These are phyloP conservation scores for Immersiporthe knoxdaviesiana DNA, from an alignment of 2,329 filamentous ascomycete species.

Conservation along the genomic window DNA sequence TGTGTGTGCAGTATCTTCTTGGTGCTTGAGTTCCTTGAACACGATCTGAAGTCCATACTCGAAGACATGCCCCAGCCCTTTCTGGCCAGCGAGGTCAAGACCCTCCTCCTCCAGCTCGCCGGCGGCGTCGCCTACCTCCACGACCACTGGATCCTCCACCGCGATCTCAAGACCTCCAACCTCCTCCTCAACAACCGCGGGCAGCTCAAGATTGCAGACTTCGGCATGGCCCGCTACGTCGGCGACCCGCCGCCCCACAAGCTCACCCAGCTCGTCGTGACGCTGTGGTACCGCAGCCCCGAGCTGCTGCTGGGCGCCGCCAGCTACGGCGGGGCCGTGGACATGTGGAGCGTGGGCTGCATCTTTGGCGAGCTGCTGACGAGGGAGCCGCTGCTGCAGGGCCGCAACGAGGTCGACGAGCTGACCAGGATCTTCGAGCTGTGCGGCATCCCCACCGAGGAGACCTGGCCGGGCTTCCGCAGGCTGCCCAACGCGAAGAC, in stretches of 20 bases:
- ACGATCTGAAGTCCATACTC: slow-evolving; percentile 91
- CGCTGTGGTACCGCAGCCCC: slow-evolving; percentile 93
- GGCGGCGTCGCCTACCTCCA: slow-evolving; percentile 86
- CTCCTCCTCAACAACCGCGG: slow-evolving; percentile 95
- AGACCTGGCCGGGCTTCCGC: slow-evolving; percentile 84
- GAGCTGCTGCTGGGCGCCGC: slow-evolving; percentile 84
- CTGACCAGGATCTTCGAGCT: slow-evolving; percentile 86
- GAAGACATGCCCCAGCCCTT: slow-evolving; percentile 96
- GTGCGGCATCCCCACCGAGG: slow-evolving; percentile 82
- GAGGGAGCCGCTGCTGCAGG: slow-evolving; percentile 81
- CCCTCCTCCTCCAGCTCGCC: slow-evolving; percentile 79
- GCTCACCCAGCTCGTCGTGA: slow-evolving; percentile 91
- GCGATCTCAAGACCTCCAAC: slow-evolving; percentile 92
- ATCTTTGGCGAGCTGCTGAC: slow-evolving; percentile 91
- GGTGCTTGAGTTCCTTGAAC: slow-evolving; percentile 96
- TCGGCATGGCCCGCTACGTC: slow-evolving; percentile 94
- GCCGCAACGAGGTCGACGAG: slow-evolving; percentile 91
- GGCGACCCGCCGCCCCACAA: slow-evolving; percentile 71
- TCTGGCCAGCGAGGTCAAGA: slow-evolving; percentile 89
- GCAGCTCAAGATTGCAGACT: slow-evolving; percentile 93
- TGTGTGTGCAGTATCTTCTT: slow-evolving; percentile 76
- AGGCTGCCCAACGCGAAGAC: slow-evolving; percentile 84
- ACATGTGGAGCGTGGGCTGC: slow-evolving; percentile 96
- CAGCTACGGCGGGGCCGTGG: slow-evolving; percentile 75
- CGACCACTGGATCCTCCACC: slow-evolving; percentile 86